Evolutionary conservation across 192 early-diverging fungal genomes (phyloP), one percentile per base, ranked within the genome.

Genomic region (Dimargaris cristalligena): DNA sequence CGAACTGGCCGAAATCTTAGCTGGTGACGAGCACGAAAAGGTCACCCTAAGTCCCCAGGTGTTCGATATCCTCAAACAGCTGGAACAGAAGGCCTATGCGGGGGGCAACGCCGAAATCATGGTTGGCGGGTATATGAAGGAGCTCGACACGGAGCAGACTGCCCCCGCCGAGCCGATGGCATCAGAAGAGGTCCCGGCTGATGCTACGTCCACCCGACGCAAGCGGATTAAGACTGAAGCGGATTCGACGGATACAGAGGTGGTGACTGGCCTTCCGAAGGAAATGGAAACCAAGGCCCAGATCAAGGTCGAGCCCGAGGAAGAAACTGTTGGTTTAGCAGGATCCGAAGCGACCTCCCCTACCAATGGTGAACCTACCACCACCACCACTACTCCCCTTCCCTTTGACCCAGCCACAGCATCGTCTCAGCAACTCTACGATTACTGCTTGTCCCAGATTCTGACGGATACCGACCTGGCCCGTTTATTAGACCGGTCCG

Each of bases 1-100:
- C 22, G 88, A 93, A 48, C 73, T 91, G 23, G 81, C 81, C 3
- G 78, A 84, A 18, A 86, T 92, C 50, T 57, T 91, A 28, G 71
- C 74, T 16, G 74, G 77, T 1, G 83, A 90, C 20, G 87, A 90
- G 57, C 73, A 75, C 2, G 88, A 87, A 63, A 63, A 77, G 38
- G 77, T 83, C 18, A 67, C 62, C 2, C 28, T 38, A 11, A 57
- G 55, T 34, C 35, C 55, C 1, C 34, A 34, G 2, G 55, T 57
- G 34, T n/a, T 35, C 0, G 33, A 57, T 3, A 38, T 38, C 35
- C 22, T 57, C 9, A 34, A 57, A 26, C 34, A 34, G n/a, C 33
- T 57, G 22, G 55, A 57, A 34, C n/a, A 34, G 34, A 48, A 34
- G 44, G 58, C 29, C 49, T 56, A n/a, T 29, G 44, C 20, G 44